phyloP scores from a whole-genome alignment of 2,329 filamentous ascomycete genomes.

The Cladosporium sp. region DNA sequence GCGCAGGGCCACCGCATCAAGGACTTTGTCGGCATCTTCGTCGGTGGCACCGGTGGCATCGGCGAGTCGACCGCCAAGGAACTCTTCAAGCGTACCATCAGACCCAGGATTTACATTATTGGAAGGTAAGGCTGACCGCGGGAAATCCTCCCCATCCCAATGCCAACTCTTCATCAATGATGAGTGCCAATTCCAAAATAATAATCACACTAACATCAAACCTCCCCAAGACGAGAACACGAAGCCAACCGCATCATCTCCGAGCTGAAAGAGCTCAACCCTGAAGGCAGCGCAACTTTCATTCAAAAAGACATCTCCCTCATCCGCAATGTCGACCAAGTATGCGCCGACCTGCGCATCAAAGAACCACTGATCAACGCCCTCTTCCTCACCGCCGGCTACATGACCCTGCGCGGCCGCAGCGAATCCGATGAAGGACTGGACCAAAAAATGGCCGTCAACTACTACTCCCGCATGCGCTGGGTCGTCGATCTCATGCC shows the following conservation, averaged over 20 bases:
- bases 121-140: constrained; percentile 34
- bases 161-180: not conserved
- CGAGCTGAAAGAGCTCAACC: constrained; percentile 36
- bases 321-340: constrained; percentile 39
- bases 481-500: constrained; percentile 56
- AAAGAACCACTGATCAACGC: constrained; percentile 52
- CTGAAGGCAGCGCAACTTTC: constrained; percentile 35
- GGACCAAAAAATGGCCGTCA: constrained; percentile 47
- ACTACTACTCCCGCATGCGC: constrained; percentile 55
- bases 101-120: constrained; percentile 40
- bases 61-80: constrained; percentile 40
- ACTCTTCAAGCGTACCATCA: constrained; percentile 35
- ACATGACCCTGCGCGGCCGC: constrained; percentile 39
- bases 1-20: constrained; percentile 23
- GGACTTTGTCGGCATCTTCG: constrained; percentile 33
- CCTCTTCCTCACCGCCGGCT: constrained; percentile 50
- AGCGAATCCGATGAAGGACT: constrained; percentile 55
- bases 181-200: not conserved
- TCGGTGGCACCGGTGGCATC: constrained; percentile 43
- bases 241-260: constrained; percentile 34
- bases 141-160: too few species aligned
- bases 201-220: not conserved
- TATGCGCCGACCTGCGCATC: constrained; percentile 44
- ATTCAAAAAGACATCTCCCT: constrained; percentile 39
- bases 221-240: constrained; percentile 30